Percentiles rank a stretch among this genome's conserved stretches.
Conservation (phyloP, 1,284 basidiomycete species). For the Papiliotrema nemorosa region DNA sequence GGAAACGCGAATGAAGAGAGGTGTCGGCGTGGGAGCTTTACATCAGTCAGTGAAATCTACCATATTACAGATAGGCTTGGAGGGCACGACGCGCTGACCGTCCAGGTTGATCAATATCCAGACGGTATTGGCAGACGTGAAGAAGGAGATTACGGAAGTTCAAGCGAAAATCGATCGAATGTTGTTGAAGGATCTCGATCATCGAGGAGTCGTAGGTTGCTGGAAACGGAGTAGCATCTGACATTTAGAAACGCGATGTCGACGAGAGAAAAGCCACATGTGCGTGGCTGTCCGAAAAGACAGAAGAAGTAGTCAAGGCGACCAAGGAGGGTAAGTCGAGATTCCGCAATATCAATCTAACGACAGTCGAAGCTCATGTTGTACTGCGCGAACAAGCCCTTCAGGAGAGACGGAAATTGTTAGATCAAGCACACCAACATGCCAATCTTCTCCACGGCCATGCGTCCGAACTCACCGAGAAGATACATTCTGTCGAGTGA, state of each 20-base stretch:
- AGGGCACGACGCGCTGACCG: constrained; percentile 9
- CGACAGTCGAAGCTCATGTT: constrained; percentile 23
- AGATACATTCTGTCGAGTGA: constrained; percentile 28
- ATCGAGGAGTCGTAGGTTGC: constrained; percentile 53
- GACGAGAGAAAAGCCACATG: constrained; percentile 30
- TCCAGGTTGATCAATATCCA: constrained; percentile 68
- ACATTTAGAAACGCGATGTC: constrained; percentile 49
- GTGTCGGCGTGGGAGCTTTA: constrained; percentile 38
- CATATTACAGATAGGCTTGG: too few relatives aligned
- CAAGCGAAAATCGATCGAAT: constrained; percentile 57
- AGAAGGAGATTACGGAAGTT: constrained; percentile 58
- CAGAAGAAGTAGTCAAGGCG: constrained; percentile 22
- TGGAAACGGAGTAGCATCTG: not conserved
- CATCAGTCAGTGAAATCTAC: constrained; percentile 40
- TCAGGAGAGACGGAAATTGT: constrained; percentile 22
- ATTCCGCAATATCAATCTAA: constrained; percentile 4
- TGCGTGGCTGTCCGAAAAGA: constrained; percentile 25
- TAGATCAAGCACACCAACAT: constrained; percentile 25
- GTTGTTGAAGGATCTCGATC: constrained; percentile 52
- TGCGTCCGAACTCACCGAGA: constrained; percentile 16
- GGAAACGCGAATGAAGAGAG: constrained; percentile 48
- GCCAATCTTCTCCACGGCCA: constrained; percentile 21
- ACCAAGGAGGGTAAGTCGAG: constrained; percentile 27
- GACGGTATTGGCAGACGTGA: constrained; percentile 63
- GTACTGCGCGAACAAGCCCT: constrained; percentile 26